These are phyloP conservation scores for Globisporangium radiosum DNA, from an alignment of 352 stramenopile species.

Conservation along the genomic window DNA sequence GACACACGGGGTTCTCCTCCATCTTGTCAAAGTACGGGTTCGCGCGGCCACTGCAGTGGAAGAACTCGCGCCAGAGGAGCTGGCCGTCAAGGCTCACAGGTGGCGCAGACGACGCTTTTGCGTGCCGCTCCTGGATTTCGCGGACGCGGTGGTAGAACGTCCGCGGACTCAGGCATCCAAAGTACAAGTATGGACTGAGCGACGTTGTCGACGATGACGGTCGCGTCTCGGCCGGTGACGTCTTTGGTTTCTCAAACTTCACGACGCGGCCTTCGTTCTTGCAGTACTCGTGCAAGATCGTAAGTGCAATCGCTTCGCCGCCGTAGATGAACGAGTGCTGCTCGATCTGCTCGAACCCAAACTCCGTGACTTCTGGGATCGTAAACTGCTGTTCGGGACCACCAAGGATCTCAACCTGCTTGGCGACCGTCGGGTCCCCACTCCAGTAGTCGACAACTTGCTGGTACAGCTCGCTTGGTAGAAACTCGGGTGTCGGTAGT, in stretches of 20 bases:
- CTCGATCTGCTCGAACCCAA: conserved; percentile 42
- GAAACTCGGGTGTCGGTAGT: conserved; percentile 25
- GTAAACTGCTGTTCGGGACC: conserved; percentile 57
- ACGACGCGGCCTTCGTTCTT: conserved; percentile 81
- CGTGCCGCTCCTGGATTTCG: conserved; percentile 64
- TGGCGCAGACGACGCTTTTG: conserved; percentile 67
- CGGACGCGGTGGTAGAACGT: conserved; percentile 89
- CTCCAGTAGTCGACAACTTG: conserved; percentile 52
- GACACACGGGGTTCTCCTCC: conserved; percentile 89
- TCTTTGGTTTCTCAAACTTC: conserved; percentile 98
- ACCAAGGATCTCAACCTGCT: conserved; percentile 30
- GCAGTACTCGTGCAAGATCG: conserved; percentile 63
- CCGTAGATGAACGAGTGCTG: conserved; percentile 73
- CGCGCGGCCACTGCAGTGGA: conserved; percentile 75
- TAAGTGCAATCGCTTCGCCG: conserved; percentile 58
- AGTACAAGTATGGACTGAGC: conserved; percentile 92
- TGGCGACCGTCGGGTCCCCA: conserved; percentile 8
- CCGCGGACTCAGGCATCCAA: conserved; percentile 89
- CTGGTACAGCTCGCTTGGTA: conserved; percentile 54
- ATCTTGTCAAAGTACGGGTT: conserved; percentile 93
- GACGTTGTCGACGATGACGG: conserved; percentile 93
- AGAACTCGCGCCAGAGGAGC: conserved; percentile 95
- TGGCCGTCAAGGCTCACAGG: conserved; percentile 92
- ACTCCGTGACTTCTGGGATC: conserved; percentile 57
- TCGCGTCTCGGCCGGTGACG: conserved; percentile 81